Conservation (phyloP, 2,329 filamentous ascomycete genomes). For the Arthrocladium fulminans region DNA sequence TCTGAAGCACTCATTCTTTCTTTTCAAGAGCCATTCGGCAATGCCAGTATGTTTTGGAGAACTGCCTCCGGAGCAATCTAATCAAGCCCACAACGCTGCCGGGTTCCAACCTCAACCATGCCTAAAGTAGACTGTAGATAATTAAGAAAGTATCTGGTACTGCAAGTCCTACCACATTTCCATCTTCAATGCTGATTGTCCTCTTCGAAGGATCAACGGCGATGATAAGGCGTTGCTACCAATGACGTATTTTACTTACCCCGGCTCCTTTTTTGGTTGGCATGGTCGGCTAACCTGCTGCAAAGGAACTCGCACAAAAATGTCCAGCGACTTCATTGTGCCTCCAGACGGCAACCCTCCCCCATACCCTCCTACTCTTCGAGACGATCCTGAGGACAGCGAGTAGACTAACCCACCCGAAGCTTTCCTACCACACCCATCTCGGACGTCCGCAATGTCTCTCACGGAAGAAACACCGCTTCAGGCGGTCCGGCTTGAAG, state of each 20-base stretch:
- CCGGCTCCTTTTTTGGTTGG: background rate
- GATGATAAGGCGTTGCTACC: background rate
- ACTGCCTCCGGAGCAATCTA: too few relatives aligned
- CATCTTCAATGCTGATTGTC: too few relatives aligned
- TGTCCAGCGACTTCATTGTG: background rate
- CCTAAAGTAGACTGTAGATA: too few relatives aligned
- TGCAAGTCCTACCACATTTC: too few relatives aligned
- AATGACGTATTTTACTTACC: background rate
- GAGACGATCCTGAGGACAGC: background rate
- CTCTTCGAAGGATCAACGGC: background rate
- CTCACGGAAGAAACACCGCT: conserved; percentile 55
- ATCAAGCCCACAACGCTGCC: too few relatives aligned
- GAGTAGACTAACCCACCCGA: background rate
- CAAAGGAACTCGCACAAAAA: conserved; percentile 1
- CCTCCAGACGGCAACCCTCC: background rate
- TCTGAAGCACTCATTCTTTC: too few relatives aligned
- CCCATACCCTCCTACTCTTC: background rate
- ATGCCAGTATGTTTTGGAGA: too few relatives aligned
- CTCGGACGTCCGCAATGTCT: conserved; percentile 5
- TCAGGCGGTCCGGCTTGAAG: conserved; percentile 86
- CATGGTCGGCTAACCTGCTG: conserved; percentile 1
- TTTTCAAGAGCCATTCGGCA: too few relatives aligned
- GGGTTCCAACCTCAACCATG: too few relatives aligned
- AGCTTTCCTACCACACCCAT: background rate
- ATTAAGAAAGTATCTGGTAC: too few relatives aligned